Evolutionary conservation across 1,284 basidiomycete species (phyloP).

Genomic region (Phylloboletellus chloephorus): DNA sequence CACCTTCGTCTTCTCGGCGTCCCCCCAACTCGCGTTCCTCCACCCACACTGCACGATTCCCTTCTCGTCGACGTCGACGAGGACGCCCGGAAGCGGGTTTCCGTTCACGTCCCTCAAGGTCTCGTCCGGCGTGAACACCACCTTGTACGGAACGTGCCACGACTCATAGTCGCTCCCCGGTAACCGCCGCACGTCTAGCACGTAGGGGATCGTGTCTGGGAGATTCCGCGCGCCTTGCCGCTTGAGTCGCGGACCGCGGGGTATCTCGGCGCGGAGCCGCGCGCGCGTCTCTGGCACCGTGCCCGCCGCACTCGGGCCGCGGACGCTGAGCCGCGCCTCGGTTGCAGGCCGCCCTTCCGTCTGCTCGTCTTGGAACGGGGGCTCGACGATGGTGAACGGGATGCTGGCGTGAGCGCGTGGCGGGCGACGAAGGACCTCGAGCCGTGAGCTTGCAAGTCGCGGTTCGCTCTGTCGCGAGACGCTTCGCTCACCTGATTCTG

Average conservation of each 20-base stretch:
- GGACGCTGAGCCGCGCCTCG: not conserved
- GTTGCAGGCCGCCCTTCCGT: not conserved
- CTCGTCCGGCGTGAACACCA: conserved; percentile 6
- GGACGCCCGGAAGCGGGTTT: not conserved
- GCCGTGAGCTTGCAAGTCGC: too few relatives aligned
- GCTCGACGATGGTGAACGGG: not conserved
- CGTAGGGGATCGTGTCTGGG: not conserved
- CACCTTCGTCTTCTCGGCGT: not conserved
- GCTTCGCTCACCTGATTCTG: not conserved
- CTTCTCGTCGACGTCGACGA: conserved; percentile 1
- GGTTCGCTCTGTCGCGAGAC: too few relatives aligned
- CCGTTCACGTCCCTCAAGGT: not conserved
- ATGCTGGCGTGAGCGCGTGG: not conserved
- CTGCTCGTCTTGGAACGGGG: not conserved
- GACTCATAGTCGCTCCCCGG: not conserved
- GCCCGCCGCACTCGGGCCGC: not conserved
- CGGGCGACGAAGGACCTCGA: not conserved
- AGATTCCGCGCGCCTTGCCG: not conserved
- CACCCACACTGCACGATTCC: not conserved
- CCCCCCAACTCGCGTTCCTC: not conserved
- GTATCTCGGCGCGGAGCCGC: not conserved
- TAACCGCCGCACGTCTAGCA: not conserved
- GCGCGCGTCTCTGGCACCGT: not conserved
- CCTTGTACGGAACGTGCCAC: conserved; percentile 1
- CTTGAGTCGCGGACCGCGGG: not conserved